Evolutionary conservation across 306 rosid genomes (phyloP).

Genomic region (Ammopiptanthus mongolicus): DNA sequence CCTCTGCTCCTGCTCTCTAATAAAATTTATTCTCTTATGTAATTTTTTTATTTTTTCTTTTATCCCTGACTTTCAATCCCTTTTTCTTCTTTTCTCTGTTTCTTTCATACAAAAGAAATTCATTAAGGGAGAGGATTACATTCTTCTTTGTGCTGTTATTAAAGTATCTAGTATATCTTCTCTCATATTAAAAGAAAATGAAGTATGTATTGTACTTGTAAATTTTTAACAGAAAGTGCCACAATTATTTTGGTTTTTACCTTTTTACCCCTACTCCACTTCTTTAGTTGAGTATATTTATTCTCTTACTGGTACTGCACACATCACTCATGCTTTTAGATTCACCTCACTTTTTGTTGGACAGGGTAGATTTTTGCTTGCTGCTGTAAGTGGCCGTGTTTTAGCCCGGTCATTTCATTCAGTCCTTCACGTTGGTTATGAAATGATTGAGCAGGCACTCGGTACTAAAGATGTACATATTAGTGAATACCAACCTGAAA

Average conservation of each 20-base stretch:
- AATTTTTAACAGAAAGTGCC: not conserved
- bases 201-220: not conserved
- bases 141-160: not conserved
- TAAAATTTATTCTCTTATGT: not conserved
- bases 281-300: not conserved
- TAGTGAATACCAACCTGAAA: conserved; percentile 79
- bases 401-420: conserved; percentile 96
- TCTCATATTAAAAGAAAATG: not conserved
- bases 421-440: conserved; percentile 83
- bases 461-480: conserved; percentile 52
- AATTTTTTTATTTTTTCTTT: not conserved
- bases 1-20: not conserved
- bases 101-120: too few relatives aligned
- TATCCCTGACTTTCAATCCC: not conserved
- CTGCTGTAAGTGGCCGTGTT: conserved; percentile 96
- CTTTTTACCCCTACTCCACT: not conserved
- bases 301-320: not conserved
- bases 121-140: not conserved
- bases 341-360: conserved; percentile 9
- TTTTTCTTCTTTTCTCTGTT: not conserved
- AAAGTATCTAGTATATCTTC: not conserved
- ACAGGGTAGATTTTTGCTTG: conserved; percentile 98
- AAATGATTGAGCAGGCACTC: conserved; percentile 93
- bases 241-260: not conserved
- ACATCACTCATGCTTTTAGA: conserved; percentile 21